phyloP scores from a whole-genome alignment of 768 basidiomycete species.

The Russula griseocarnosa region DNA sequence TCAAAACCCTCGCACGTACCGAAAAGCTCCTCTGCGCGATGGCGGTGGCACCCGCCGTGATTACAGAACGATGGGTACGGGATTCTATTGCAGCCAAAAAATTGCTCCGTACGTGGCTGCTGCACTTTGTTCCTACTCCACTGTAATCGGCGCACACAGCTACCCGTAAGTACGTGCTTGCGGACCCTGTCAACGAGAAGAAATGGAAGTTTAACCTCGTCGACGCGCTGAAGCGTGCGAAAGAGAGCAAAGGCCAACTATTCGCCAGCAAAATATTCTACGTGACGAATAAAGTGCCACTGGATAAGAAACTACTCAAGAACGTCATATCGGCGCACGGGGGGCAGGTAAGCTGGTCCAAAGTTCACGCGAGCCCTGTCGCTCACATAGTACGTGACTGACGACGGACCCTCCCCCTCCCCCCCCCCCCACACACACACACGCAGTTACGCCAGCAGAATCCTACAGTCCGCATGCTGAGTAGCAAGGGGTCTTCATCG shows the following conservation, averaged over 20 bases:
- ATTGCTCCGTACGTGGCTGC: conserved; percentile 55
- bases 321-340: conserved; percentile 67
- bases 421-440: no score
- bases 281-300: conserved; percentile 59
- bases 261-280: conserved; percentile 70
- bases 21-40: conserved; percentile 86
- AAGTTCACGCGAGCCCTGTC: not conserved
- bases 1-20: conserved; percentile 66
- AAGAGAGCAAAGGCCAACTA: conserved; percentile 48
- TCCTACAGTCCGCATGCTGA: conserved; percentile 55
- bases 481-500: conserved; percentile 35
- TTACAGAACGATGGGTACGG: conserved; percentile 66
- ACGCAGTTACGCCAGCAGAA: conserved; percentile 44
- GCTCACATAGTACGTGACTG: not conserved
- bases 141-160: conserved; percentile 42
- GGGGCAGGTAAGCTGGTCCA: conserved; percentile 49
- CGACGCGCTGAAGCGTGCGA: conserved; percentile 58
- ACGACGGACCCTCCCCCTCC: not conserved
- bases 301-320: conserved; percentile 59
- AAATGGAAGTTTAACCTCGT: conserved; percentile 63
- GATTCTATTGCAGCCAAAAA: conserved; percentile 52
- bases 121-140: not conserved
- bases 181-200: conserved; percentile 58
- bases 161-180: conserved; percentile 54
- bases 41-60: conserved; percentile 54